Percentiles rank a stretch among this genome's conserved stretches.
Conservation (phyloP, 768 basidiomycete genomes). For the Rhizopogon salebrosus region DNA sequence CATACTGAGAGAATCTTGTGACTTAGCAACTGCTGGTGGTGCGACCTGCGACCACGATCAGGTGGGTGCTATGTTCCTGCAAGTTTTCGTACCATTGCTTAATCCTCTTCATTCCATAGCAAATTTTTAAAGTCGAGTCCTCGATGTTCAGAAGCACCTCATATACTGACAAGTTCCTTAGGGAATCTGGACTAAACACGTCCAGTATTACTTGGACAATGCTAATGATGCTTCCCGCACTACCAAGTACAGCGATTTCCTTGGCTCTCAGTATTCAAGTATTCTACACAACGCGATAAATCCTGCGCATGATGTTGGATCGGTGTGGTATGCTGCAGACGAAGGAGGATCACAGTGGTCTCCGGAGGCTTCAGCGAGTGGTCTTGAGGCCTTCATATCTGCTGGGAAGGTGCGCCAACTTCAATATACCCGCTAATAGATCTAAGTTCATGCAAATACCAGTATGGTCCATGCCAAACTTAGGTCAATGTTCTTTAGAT, state of each 20-base stretch:
- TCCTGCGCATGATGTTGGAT: constrained; percentile 35
- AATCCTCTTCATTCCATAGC: constrained; percentile 1
- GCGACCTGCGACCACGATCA: constrained; percentile 43
- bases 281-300: constrained; percentile 35
- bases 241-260: constrained; percentile 34
- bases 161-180: constrained; percentile 1
- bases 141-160: neutral
- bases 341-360: constrained; percentile 24
- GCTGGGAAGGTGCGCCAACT: constrained; percentile 19
- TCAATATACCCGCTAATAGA: constrained; percentile 1
- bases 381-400: constrained; percentile 25
- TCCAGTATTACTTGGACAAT: constrained; percentile 44
- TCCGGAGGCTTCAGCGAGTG: constrained; percentile 24
- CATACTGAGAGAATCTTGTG: constrained; percentile 50
- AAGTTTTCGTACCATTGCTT: neutral
- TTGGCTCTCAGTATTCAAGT: constrained; percentile 34
- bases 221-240: constrained; percentile 37
- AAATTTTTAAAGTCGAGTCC: constrained; percentile 27
- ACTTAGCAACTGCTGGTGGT: constrained; percentile 35
- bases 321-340: constrained; percentile 26
- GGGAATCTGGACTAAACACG: constrained; percentile 49
- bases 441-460: neutral
- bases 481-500: too few relatives aligned
- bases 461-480: constrained; percentile 16
- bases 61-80: constrained; percentile 9